Evolutionary conservation across 2,329 filamentous ascomycete species (phyloP), one percentile per base, ranked within the genome.

Genomic region (Geosmithia morbida): DNA sequence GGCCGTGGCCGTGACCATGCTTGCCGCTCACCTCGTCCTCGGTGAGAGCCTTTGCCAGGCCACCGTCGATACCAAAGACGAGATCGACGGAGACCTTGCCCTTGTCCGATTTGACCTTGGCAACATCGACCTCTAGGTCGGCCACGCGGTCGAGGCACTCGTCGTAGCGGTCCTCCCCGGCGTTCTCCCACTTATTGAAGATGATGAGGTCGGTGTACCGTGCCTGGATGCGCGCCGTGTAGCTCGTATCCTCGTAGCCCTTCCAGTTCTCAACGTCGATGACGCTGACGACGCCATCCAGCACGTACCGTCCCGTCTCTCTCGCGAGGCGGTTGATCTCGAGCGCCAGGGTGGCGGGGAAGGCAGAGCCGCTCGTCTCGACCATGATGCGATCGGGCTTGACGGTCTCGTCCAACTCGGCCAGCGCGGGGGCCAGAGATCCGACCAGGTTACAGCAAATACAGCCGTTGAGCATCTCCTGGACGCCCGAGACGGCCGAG

Each of bases 361-460:
- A 88, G 0, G 89, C 89, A 26, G 80, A 86, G 1, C 92, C 92
- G 40, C 79, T 86, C 2, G 92, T 98, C 72, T 98, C 92, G 61
- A 98, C 81, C 46, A 98, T 79, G 63, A 98, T 92, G 48, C 92
- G 78, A 60, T 96, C 85, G 0, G 88, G 90, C 5, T 52, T 49
- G 33, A 71, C 62, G 14, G 61, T 62, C 20, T 68, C 63, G 46
- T 77, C 75, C 41, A 98, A 79, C 58, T 92, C 81, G 42, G 75
- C 67, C 17, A 98, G 79, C 1, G 90, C 89, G 44, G 84, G 80
- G 50, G 79, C 78, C 7, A 98, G 79, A 63, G 94, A 87, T 16
- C 92, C 92, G 51, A 98, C 90, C 22, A 97, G 83, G 62, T 97
- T 97, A 70, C 92, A 98, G 76, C 92, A 98, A 65, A 98, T 97